Evolutionary conservation across 2,329 filamentous ascomycete genomes (phyloP).

Genomic region (Myriosclerotinia scirpicola): DNA sequence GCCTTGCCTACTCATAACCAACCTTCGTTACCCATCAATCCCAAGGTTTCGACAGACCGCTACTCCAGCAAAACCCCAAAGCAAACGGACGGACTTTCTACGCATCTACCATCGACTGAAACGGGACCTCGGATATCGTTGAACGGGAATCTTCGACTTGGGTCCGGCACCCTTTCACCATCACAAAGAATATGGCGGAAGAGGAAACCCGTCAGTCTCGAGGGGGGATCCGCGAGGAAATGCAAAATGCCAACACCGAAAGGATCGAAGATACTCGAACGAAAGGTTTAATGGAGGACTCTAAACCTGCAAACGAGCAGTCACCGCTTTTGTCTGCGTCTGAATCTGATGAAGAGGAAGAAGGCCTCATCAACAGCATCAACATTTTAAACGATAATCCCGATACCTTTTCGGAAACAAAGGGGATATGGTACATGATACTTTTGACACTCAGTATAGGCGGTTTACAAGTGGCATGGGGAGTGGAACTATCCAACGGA

Average conservation of each 20-base stretch:
- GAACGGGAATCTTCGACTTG: not conserved
- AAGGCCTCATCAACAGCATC: slow-evolving; percentile 41
- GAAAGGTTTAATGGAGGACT: slow-evolving; percentile 7
- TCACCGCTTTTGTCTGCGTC: slow-evolving; percentile 52
- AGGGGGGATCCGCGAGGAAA: slow-evolving; percentile 22
- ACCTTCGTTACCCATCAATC: not conserved
- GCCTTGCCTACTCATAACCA: not conserved
- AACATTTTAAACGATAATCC: slow-evolving; percentile 45
- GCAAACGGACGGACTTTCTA: not conserved
- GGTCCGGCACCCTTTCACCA: not conserved
- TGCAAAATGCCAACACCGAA: not conserved
- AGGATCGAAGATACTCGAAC: not conserved
- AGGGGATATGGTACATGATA: slow-evolving; percentile 82
- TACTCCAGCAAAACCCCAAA: not conserved
- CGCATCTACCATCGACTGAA: not conserved
- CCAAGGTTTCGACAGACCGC: not conserved
- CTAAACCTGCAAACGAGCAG: slow-evolving; percentile 45
- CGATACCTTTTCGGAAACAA: slow-evolving; percentile 61
- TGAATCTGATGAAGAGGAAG: slow-evolving; percentile 41
- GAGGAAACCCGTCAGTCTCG: slow-evolving; percentile 22
- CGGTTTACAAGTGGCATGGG: slow-evolving; percentile 92
- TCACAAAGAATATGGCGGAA: slow-evolving; percentile 27
- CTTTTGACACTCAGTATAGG: slow-evolving; percentile 84
- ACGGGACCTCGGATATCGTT: not conserved
- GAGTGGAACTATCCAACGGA: slow-evolving; percentile 89